Conservation (phyloP, 345 rosid genomes). For the Populus pruinosa region DNA sequence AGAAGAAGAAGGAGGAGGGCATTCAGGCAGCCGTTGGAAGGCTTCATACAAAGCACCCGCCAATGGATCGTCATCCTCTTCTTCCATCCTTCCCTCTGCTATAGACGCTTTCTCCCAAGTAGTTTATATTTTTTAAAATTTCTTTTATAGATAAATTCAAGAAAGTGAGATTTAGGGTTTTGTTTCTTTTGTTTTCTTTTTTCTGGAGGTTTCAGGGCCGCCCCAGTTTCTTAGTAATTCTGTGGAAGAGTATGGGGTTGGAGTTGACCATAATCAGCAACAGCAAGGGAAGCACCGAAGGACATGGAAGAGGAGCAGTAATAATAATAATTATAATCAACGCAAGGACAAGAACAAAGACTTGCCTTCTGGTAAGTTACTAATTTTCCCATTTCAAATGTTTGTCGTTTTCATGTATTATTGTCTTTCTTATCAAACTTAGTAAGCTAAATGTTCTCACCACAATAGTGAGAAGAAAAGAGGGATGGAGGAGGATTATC, state of each 20-base stretch:
- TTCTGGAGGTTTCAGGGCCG: constrained; percentile 74
- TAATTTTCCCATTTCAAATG: neutral
- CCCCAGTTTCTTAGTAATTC: constrained; percentile 77
- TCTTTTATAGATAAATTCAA: neutral
- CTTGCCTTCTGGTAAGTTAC: constrained; percentile 54
- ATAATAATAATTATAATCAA: neutral
- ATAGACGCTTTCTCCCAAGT: constrained; percentile 82
- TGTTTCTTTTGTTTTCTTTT: neutral
- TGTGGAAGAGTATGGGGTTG: constrained; percentile 41
- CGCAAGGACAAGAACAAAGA: constrained; percentile 63
- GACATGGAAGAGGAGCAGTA: constrained; percentile 30
- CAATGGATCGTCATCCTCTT: constrained; percentile 11
- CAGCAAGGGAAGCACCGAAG: constrained; percentile 41
- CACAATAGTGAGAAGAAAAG: neutral
- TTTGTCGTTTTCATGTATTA: neutral
- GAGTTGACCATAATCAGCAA: constrained; percentile 43
- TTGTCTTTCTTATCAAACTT: neutral
- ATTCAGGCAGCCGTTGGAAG: constrained; percentile 18
- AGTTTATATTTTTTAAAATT: neutral
- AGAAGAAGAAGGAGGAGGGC: constrained; percentile 38
- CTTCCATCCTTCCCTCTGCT: constrained; percentile 84
- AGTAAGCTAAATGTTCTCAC: neutral
- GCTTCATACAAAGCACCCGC: constrained; percentile 39
- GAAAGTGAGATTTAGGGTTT: neutral
- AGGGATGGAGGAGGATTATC: neutral